Evolutionary conservation across 2,329 filamentous ascomycete genomes (phyloP).

Genomic region (Trichoderma simmonsii): DNA sequence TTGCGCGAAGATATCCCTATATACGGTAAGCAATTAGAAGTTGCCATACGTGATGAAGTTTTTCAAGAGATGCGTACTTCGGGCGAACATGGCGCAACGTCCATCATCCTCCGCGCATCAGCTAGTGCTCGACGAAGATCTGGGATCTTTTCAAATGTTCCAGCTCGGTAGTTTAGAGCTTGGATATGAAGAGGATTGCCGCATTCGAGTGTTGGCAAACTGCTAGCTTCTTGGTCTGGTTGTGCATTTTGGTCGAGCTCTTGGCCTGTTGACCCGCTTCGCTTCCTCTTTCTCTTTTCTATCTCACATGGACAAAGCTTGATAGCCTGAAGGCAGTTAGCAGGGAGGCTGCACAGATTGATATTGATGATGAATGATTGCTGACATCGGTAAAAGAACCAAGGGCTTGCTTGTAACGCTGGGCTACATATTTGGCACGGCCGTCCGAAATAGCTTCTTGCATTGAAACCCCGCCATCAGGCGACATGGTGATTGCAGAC

Average conservation of each 20-base stretch:
- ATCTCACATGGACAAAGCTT: conserved; percentile 33
- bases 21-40: conserved; percentile 5
- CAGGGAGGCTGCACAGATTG: background rate
- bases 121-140: conserved; percentile 37
- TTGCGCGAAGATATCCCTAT: conserved; percentile 43
- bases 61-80: conserved; percentile 33
- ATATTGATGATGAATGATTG: background rate
- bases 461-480: conserved; percentile 18
- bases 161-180: conserved; percentile 41
- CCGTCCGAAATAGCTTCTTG: conserved; percentile 34
- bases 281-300: conserved; percentile 33
- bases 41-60: background rate
- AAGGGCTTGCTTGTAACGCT: conserved; percentile 36
- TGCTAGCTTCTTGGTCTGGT: background rate
- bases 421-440: conserved; percentile 32
- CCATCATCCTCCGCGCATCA: conserved; percentile 44
- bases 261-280: conserved; percentile 31
- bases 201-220: conserved; percentile 30
- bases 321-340: conserved; percentile 33
- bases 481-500: background rate
- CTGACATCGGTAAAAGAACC: conserved; percentile 37
- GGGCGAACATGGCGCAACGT: conserved; percentile 39
- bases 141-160: conserved; percentile 38
- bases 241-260: background rate
- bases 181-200: conserved; percentile 37